Evolutionary conservation across 306 rosid genomes (phyloP).

Genomic region (Chamaecrista fasciculata): DNA sequence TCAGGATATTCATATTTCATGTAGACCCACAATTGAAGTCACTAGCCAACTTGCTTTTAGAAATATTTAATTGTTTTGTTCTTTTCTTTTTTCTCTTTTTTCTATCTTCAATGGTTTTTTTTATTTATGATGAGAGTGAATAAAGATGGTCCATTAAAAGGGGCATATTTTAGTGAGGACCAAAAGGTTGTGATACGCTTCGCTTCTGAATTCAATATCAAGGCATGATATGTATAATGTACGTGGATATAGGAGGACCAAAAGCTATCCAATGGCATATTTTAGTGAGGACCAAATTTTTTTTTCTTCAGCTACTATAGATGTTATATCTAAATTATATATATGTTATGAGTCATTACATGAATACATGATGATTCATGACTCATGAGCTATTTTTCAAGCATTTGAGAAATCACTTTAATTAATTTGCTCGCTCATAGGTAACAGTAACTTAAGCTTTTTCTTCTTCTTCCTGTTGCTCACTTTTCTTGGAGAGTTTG

Average conservation of each 20-base stretch:
- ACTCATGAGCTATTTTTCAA: too few relatives aligned
- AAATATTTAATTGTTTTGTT: neutral
- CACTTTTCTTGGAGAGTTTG: neutral
- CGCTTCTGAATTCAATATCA: slow-evolving; percentile 30
- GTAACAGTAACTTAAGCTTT: neutral
- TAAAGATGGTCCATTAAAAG: neutral
- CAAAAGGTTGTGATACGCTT: slow-evolving; percentile 29
- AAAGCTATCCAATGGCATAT: slow-evolving; percentile 26
- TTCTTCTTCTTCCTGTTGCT: neutral
- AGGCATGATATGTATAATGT: slow-evolving; percentile 30
- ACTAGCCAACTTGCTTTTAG: slow-evolving; percentile 33
- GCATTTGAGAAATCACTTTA: too few relatives aligned
- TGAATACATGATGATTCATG: too few relatives aligned
- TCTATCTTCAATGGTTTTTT: neutral
- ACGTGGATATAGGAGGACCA: too few relatives aligned
- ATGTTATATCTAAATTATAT: too few relatives aligned
- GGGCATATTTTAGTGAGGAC: slow-evolving; percentile 9
- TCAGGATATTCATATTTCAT: neutral
- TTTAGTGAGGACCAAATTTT: neutral
- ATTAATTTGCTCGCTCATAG: too few relatives aligned
- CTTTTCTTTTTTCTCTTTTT: too few relatives aligned
- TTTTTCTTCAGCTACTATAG: too few relatives aligned
- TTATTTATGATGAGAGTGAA: neutral
- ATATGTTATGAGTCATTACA: too few relatives aligned
- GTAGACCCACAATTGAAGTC: slow-evolving; percentile 33